These are phyloP conservation scores for Tylopilus plumbeoviolaceoides DNA, from an alignment of 768 basidiomycete species.

Conservation along the genomic window DNA sequence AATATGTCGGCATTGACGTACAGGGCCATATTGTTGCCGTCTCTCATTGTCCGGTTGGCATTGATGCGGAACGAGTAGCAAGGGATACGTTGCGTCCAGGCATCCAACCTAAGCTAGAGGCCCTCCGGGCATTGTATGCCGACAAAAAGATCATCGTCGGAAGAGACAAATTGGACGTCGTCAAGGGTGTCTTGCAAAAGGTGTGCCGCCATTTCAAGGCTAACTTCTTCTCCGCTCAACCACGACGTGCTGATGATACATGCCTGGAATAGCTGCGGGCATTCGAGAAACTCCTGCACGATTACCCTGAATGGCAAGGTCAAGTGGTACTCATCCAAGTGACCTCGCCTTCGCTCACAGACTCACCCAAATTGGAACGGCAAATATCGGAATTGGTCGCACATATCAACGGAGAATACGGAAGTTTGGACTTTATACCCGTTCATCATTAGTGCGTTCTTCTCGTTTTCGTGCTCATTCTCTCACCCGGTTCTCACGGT, in stretches of 20 bases:
- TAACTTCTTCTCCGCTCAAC: not conserved
- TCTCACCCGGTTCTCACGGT: not conserved
- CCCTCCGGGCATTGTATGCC: slow-evolving; percentile 79
- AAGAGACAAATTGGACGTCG: slow-evolving; percentile 96
- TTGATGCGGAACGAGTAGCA: slow-evolving; percentile 88
- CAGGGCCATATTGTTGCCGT: slow-evolving; percentile 81
- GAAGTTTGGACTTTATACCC: slow-evolving; percentile 90
- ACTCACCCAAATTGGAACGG: slow-evolving; percentile 90
- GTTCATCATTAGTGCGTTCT: slow-evolving; percentile 94
- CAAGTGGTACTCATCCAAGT: slow-evolving; percentile 81
- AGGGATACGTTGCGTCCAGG: slow-evolving; percentile 80
- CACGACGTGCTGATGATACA: not conserved
- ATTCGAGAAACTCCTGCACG: slow-evolving; percentile 89
- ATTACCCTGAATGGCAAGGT: slow-evolving; percentile 94
- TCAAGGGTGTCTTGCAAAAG: slow-evolving; percentile 97
- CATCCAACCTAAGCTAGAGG: slow-evolving; percentile 85
- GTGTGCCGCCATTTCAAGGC: slow-evolving; percentile 30
- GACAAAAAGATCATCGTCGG: slow-evolving; percentile 99
- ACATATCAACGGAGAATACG: slow-evolving; percentile 94
- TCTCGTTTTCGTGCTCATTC: not conserved
- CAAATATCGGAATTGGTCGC: slow-evolving; percentile 92
- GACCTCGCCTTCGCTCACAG: slow-evolving; percentile 87
- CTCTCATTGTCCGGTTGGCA: slow-evolving; percentile 90
- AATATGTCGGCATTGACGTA: slow-evolving; percentile 61
- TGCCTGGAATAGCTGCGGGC: slow-evolving; percentile 67